Evolutionary conservation across 2,329 filamentous ascomycete species (phyloP), one percentile per base, ranked within the genome.

Genomic region (Metarhizium brunneum): DNA sequence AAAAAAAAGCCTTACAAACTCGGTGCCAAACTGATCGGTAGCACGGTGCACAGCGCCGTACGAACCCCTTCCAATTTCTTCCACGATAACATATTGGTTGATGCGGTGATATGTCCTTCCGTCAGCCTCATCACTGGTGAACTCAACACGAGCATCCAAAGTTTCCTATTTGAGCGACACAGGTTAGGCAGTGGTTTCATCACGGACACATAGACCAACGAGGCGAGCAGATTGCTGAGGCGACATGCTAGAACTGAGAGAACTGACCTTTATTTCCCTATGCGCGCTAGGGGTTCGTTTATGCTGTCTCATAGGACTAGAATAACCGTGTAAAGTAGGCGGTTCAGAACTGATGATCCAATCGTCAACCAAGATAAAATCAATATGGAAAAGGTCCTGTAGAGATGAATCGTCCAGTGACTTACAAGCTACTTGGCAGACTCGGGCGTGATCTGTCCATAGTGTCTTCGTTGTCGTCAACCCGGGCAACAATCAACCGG

Each of bases 41-140:
- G 91, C 94, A 20, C 92, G 77, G 72, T 97, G 91, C 14, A 99
- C 94, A 11, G 92, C 87, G 7, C 94, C 94, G 69, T 95, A 99
- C 0, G 92, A 97, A 18, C 94, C 94, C 61, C 91, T 81, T n/a
- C 94, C 94, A 64, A 99, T 96, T 76, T 97, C 92, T 69, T 95
- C 88, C 69, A 88, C 86, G 66, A 99, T 94, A 56, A 87, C 79
- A 70, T 97, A 99, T 73, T 97, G 92, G 69, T 97, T 97, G 74
- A 97, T 92, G 56, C 85, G 83, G 67, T 95, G 90, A 66, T 95
- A 85, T 2, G 87, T 85, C 52, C 78, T 81, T 30, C 91, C 91
- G 66, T 96, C 90, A 62, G 86, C 79, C 63, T 92, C 87, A 68
- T 91, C 92, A 65, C 86, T 94, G 58, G 83, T 86, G 71, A 95